phyloP scores from a whole-genome alignment of 2,329 filamentous ascomycete species.

The Lachnellula suecica region DNA sequence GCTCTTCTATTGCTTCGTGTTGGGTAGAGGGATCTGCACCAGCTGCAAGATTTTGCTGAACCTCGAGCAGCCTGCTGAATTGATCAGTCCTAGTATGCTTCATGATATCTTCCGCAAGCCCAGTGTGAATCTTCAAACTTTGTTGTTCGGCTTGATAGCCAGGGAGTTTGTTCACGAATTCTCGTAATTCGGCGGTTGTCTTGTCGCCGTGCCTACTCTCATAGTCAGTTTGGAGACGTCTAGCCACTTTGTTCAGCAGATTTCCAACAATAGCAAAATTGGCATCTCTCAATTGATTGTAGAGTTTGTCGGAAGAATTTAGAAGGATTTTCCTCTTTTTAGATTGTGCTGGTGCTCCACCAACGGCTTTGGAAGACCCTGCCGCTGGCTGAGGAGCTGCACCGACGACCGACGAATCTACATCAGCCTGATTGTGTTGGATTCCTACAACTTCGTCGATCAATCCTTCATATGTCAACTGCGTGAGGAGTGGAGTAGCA shows the following conservation, averaged over 20 bases:
- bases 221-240: slow-evolving; percentile 82
- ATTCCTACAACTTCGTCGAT: slow-evolving; percentile 94
- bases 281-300: slow-evolving; percentile 80
- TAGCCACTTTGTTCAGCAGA: slow-evolving; percentile 85
- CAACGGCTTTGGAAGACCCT: slow-evolving; percentile 54
- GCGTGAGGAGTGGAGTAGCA: slow-evolving; percentile 86
- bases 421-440: slow-evolving; percentile 86
- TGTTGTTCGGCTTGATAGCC: slow-evolving; percentile 92
- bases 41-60: slow-evolving; percentile 92
- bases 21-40: slow-evolving; percentile 86
- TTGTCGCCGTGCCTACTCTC: slow-evolving; percentile 84
- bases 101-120: slow-evolving; percentile 91
- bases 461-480: slow-evolving; percentile 93
- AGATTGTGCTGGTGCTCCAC: slow-evolving; percentile 57
- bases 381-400: slow-evolving; percentile 59
- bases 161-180: slow-evolving; percentile 92
- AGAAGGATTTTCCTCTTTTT: slow-evolving; percentile 85
- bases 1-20: slow-evolving; percentile 86
- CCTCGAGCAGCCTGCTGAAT: slow-evolving; percentile 85
- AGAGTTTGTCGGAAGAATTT: slow-evolving; percentile 86
- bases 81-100: slow-evolving; percentile 86
- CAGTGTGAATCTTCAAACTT: slow-evolving; percentile 88
- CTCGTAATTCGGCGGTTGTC: slow-evolving; percentile 85
- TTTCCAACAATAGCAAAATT: slow-evolving; percentile 95
- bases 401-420: slow-evolving; percentile 87